Evolutionary conservation across 257 asterid genomes (phyloP).

Genomic region (Primulina eburnea): DNA sequence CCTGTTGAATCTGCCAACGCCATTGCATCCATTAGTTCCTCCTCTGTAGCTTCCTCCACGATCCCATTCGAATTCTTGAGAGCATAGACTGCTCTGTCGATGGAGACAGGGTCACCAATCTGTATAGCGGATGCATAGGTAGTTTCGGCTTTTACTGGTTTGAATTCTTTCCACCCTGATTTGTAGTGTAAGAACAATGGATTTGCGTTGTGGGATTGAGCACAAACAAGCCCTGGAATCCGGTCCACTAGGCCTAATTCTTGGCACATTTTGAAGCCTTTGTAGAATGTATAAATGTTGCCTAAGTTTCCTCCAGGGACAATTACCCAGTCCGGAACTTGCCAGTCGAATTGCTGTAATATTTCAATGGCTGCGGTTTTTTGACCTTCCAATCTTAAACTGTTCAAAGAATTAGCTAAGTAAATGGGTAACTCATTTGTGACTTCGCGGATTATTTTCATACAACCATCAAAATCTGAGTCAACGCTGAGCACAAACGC

Average conservation of each 20-base stretch:
- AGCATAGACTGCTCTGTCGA: constrained; percentile 50
- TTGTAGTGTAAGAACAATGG: constrained; percentile 40
- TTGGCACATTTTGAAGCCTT: constrained; percentile 58
- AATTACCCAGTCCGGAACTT: constrained; percentile 67
- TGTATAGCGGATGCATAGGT: constrained; percentile 61
- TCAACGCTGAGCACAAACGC: constrained; percentile 54
- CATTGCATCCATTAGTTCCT: constrained; percentile 60
- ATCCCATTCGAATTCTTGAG: constrained; percentile 42
- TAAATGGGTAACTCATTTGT: constrained; percentile 50
- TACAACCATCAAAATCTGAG: constrained; percentile 59
- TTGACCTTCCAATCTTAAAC: constrained; percentile 51
- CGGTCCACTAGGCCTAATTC: constrained; percentile 46
- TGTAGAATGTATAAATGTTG: constrained; percentile 54
- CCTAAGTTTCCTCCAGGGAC: constrained; percentile 59
- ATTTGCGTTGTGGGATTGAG: constrained; percentile 54
- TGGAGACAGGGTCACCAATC: constrained; percentile 63
- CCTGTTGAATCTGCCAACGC: constrained; percentile 64
- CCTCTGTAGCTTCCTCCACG: constrained; percentile 62
- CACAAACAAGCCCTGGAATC: constrained; percentile 55
- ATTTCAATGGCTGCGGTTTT: constrained; percentile 59
- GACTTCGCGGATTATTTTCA: constrained; percentile 46
- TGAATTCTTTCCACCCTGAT: constrained; percentile 44
- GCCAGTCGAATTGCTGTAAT: constrained; percentile 57
- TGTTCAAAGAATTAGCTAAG: constrained; percentile 51
- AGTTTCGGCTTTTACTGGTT: constrained; percentile 32